phyloP scores from a whole-genome alignment of 768 basidiomycete species.

The Trametes cingulata region DNA sequence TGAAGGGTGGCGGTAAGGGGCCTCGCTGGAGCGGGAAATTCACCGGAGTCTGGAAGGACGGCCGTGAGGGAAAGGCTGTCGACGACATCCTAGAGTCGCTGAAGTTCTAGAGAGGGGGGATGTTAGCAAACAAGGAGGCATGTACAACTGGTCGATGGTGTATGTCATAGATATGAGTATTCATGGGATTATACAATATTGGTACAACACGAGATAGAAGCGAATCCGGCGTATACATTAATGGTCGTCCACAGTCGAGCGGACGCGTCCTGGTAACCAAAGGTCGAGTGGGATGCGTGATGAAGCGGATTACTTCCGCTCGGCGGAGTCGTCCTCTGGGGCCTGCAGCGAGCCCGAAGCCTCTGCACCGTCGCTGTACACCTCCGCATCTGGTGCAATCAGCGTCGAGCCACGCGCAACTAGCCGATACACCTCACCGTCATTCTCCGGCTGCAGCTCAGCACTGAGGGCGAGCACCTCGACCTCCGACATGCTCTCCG shows the following conservation, averaged over 20 bases:
- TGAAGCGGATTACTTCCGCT: conserved; percentile 9
- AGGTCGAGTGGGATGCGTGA: background rate
- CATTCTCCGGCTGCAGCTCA: conserved; percentile 6
- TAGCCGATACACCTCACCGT: background rate
- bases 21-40: conserved; percentile 76
- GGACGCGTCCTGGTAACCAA: no score
- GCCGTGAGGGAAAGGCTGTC: conserved; percentile 43
- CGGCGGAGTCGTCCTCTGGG: background rate
- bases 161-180: conserved; percentile 1
- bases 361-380: conserved; percentile 13
- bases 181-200: background rate
- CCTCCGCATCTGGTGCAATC: conserved; percentile 5
- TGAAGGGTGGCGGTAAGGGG: conserved; percentile 82
- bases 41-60: conserved; percentile 61
- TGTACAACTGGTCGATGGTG: background rate
- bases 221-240: background rate
- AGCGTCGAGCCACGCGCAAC: background rate
- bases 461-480: conserved; percentile 18
- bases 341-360: conserved; percentile 5
- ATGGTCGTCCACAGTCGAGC: background rate
- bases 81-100: conserved; percentile 38
- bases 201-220: conserved; percentile 8
- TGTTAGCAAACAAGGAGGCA: no score
- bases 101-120: background rate
- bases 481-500: conserved; percentile 25